These are phyloP conservation scores for Leishmania gerbilli DNA, from an alignment of 208 protist genomes.

Conservation along the genomic window DNA sequence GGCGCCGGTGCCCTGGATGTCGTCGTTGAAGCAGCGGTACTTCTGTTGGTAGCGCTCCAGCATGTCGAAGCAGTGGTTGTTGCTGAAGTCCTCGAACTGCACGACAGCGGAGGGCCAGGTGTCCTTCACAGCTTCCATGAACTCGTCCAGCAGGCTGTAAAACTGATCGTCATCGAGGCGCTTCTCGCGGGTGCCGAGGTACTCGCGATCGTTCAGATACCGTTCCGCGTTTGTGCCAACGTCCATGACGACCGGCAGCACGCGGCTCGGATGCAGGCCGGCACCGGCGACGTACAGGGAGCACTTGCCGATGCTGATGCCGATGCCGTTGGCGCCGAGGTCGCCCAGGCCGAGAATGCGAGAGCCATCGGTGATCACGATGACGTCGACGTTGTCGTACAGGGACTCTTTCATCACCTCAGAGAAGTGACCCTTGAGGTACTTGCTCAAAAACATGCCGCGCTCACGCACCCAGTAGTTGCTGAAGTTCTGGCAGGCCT, in stretches of 20 bases:
- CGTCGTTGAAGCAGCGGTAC: conserved; percentile 97
- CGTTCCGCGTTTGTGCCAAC: conserved; percentile 85
- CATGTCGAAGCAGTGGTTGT: conserved; percentile 94
- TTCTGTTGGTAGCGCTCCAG: conserved; percentile 93
- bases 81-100: conserved; percentile 98
- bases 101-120: conserved; percentile 86
- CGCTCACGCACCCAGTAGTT: conserved; percentile 74
- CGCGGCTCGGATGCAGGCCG: conserved; percentile 65
- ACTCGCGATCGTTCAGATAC: conserved; percentile 75
- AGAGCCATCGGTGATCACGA: conserved; percentile 96
- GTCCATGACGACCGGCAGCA: conserved; percentile 92
- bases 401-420: conserved; percentile 63
- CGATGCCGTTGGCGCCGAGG: conserved; percentile 95
- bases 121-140: conserved; percentile 83
- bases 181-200: conserved; percentile 61
- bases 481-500: conserved; percentile 93
- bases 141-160: conserved; percentile 92
- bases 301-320: conserved; percentile 85
- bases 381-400: conserved; percentile 82
- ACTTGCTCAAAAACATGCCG: conserved; percentile 88
- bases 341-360: conserved; percentile 96
- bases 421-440: conserved; percentile 82
- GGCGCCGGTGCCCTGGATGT: conserved; percentile 97
- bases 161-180: conserved; percentile 76
- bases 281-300: conserved; percentile 90